A percentile compares a stretch with the other conserved stretches of the same genome.
Conservation (phyloP, 1,139 yeast genomes). For the Sugiyamaella japonica region DNA sequence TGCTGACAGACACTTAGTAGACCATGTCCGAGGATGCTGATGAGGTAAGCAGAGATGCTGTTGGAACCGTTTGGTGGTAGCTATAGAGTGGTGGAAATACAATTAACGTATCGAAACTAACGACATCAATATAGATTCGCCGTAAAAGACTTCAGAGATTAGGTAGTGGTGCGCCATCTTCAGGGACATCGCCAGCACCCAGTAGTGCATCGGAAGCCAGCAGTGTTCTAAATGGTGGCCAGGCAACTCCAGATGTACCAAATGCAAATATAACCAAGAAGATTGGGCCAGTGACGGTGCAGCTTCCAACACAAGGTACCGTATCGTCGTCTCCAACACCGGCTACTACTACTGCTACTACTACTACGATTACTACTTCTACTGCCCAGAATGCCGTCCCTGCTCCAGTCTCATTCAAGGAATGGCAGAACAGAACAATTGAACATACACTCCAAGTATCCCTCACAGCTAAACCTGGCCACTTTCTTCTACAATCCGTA, state of each 20-base stretch:
- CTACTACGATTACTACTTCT: conserved; percentile 3
- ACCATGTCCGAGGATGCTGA: conserved; percentile 26
- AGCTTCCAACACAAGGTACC: neutral
- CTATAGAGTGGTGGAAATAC: too few relatives aligned
- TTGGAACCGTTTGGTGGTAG: neutral
- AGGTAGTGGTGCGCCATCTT: conserved; percentile 7
- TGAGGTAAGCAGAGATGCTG: conserved; percentile 26
- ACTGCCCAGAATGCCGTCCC: conserved; percentile 1
- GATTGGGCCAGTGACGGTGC: neutral
- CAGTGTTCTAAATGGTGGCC: neutral
- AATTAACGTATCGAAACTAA: conserved; percentile 1
- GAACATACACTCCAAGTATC: conserved; percentile 28
- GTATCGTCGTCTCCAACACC: neutral
- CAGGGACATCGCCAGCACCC: conserved; percentile 1
- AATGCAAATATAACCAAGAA: neutral
- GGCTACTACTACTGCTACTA: neutral
- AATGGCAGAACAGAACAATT: conserved; percentile 30
- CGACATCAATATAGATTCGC: conserved; percentile 30
- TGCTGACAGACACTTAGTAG: neutral
- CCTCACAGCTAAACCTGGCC: conserved; percentile 23
- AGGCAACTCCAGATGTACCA: neutral
- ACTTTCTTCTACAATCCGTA: conserved; percentile 22
- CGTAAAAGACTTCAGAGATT: conserved; percentile 35
- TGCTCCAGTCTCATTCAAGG: conserved; percentile 19
- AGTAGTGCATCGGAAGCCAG: neutral